Evolutionary conservation across 1,139 yeast species (phyloP).

Genomic region (Yamadazyma mexicana): DNA sequence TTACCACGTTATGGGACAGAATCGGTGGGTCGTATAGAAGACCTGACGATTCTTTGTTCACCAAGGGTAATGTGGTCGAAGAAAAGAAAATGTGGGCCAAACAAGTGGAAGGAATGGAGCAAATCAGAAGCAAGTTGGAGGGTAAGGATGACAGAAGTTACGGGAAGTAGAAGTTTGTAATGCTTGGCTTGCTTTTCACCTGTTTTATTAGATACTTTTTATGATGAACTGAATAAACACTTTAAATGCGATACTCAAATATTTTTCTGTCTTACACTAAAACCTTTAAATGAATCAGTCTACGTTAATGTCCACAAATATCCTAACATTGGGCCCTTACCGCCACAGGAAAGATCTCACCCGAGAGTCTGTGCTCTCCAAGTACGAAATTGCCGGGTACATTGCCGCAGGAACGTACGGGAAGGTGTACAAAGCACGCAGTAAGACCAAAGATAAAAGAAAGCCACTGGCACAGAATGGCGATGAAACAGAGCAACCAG

Average conservation of each 20-base stretch:
- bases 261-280: too few relatives aligned
- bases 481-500: constrained; percentile 11
- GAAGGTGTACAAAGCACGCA: constrained; percentile 82
- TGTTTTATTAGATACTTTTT: too few relatives aligned
- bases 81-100: constrained; percentile 66
- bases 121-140: constrained; percentile 76
- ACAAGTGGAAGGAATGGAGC: constrained; percentile 78
- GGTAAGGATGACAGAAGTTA: constrained; percentile 61
- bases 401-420: constrained; percentile 99
- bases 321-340: constrained; percentile 72
- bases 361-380: constrained; percentile 71
- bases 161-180: too few relatives aligned
- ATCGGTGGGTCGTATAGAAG: constrained; percentile 89
- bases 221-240: neutral
- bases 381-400: constrained; percentile 87
- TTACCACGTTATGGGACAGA: constrained; percentile 97
- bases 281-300: constrained; percentile 9
- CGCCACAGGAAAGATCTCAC: constrained; percentile 69
- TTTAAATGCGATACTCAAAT: neutral
- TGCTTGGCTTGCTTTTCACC: too few relatives aligned
- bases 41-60: constrained; percentile 86
- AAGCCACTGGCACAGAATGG: constrained; percentile 11
- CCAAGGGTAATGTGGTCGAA: constrained; percentile 51
- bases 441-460: constrained; percentile 37
- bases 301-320: constrained; percentile 59